Evolutionary conservation across 192 early-diverging fungal genomes (phyloP).

Genomic region (Umbelopsis vinacea): DNA sequence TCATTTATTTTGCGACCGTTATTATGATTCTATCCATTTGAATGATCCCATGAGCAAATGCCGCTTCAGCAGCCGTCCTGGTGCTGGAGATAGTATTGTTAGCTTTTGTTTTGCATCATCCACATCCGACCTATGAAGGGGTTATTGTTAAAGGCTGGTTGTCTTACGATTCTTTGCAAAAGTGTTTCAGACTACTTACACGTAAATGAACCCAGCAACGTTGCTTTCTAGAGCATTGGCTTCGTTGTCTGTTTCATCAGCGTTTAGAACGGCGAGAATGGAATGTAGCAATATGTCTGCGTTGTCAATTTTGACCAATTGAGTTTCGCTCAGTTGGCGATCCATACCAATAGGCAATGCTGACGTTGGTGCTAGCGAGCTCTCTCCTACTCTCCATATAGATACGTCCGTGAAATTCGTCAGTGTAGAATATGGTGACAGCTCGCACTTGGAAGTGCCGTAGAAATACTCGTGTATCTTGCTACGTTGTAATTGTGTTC

Average conservation of each 20-base stretch:
- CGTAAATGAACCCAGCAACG: constrained; percentile 83
- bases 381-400: constrained; percentile 81
- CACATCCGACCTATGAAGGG: constrained; percentile 64
- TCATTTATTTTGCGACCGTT: background rate
- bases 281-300: constrained; percentile 85
- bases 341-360: constrained; percentile 90
- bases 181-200: constrained; percentile 51
- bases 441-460: constrained; percentile 74
- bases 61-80: constrained; percentile 83
- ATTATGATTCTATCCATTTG: constrained; percentile 90
- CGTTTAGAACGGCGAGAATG: constrained; percentile 81
- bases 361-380: constrained; percentile 82
- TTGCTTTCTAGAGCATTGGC: constrained; percentile 64
- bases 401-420: constrained; percentile 78
- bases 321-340: constrained; percentile 76
- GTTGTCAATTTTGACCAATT: constrained; percentile 78
- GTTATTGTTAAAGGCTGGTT: background rate
- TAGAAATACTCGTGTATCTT: constrained; percentile 96
- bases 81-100: constrained; percentile 85
- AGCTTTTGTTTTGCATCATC: constrained; percentile 82
- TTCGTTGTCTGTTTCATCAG: constrained; percentile 53
- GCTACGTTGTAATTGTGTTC: constrained; percentile 70
- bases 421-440: constrained; percentile 83
- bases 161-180: background rate
- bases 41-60: constrained; percentile 82